Base-by-base conservation (phyloP, 2,329 filamentous ascomycete species). In the Pezicula carpinea region DNA sequence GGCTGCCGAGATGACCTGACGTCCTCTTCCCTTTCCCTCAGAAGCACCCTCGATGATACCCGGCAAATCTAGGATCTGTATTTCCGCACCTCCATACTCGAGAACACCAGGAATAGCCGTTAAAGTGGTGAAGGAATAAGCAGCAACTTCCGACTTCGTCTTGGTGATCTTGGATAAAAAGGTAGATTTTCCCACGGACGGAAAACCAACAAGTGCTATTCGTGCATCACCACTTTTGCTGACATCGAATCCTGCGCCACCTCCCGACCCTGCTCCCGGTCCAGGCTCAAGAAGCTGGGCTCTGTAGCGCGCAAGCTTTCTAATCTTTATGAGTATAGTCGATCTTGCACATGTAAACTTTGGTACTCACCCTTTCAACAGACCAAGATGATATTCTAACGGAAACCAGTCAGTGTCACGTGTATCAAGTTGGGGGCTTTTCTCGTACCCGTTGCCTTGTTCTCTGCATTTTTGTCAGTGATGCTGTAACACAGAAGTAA, bases 111-210 rank as follows among this genome's bases (percentile, higher is more conserved):
- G 93, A 57, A 99, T 99, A 31, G 93, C 95, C 8, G 93, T 99
- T 38, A 99, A 76, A 1, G 93, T 99, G 10, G 93, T 99, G 80
- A 99, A 99, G 47, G 92, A 84, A 65, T 99, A 99, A 0, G 93
- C 88, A 1, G 93, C 93, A 22, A 96, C 90, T 66, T 96, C 92
- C 43, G 90, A 96, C 63, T 89, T 90, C 33, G 95, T 99, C 72
- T 96, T 97, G 42, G 93, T 99, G 66, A 99, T 95, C 64, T 97
- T 96, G 41, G 91, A 96, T n/a, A 99, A 68, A 64, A 99, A 97
- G 0, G 93, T 99, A 2, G 93, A 99, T 73, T 99, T 99, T 66
- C 93, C 93, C 43, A 99, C 93, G 0, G 95, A 99, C 0, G 95
- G 93, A 60, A 99, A 99, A n/a, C 93, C 93, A 45, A 99, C 95